phyloP scores from a whole-genome alignment of 805 yeast genomes.

The Cyberlindnera nakhonratchasimensis region DNA sequence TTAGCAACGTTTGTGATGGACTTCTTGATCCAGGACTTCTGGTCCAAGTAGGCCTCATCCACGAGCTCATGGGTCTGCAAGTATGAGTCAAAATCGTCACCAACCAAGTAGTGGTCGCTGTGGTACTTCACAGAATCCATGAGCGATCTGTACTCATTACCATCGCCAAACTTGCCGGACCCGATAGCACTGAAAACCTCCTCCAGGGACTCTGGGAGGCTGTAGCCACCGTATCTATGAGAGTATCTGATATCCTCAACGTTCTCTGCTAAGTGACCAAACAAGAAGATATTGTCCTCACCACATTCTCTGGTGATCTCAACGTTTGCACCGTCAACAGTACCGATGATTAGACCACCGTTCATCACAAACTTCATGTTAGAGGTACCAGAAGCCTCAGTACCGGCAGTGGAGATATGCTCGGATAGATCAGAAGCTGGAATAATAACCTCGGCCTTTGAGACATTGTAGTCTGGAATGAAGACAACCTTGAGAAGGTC shows the following conservation, averaged over 20 bases:
- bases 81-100: constrained; percentile 87
- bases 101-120: constrained; percentile 83
- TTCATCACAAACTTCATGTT: constrained; percentile 94
- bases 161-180: constrained; percentile 66
- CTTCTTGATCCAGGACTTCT: constrained; percentile 73
- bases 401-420: constrained; percentile 95
- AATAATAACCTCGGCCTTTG: constrained; percentile 85
- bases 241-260: constrained; percentile 81
- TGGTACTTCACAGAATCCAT: constrained; percentile 66
- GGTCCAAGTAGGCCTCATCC: constrained; percentile 66
- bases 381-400: constrained; percentile 95
- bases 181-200: constrained; percentile 67
- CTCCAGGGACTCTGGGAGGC: constrained; percentile 55
- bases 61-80: constrained; percentile 75
- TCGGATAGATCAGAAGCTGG: constrained; percentile 91
- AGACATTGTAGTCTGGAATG: constrained; percentile 89
- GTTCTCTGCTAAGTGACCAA: constrained; percentile 86
- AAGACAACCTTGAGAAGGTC: constrained; percentile 81
- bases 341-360: constrained; percentile 92
- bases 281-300: constrained; percentile 86
- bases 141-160: constrained; percentile 61
- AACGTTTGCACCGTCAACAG: constrained; percentile 96
- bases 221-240: constrained; percentile 55
- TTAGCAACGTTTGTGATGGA: constrained; percentile 79
- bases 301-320: constrained; percentile 93